Evolutionary conservation across 2,329 filamentous ascomycete species (phyloP), one percentile per base, ranked within the genome.

Genomic region (Pseudogymnoascus sp.): DNA sequence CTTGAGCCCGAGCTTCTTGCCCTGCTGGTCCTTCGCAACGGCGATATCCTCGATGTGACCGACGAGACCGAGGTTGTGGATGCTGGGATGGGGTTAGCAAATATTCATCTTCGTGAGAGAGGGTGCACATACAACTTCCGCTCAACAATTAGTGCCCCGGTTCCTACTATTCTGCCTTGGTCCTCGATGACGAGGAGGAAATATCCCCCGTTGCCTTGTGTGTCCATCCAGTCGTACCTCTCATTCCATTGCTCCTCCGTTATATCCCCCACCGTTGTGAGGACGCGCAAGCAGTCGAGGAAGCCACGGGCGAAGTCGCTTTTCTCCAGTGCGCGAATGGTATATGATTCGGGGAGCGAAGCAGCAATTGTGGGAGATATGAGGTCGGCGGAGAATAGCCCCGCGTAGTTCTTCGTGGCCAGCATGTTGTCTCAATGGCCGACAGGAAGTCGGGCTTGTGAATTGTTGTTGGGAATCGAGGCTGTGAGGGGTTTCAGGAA

Each of bases 11-110:
- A 98, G 82, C 79, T 96, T 97, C 85, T 98, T 97, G 70, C 95
- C 95, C 78, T 98, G 95, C 78, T 98, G 92, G 71, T 96, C 90
- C 78, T 93, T 92, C 68, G 90, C 87, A 38, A 99, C 93, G 16
- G 93, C 93, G 74, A 99, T 97, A 75, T 99, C 95, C 77, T 98
- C 95, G 76, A 98, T 97, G 77, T 98, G 95, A 11, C 93, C 95
- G 26, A 97, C 93, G 22, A 88, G 79, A 60, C 90, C 90, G 50
- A 95, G 83, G 69, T 84, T 85, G 75, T 93, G 90, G 70, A 95
- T 93, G 75, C 87, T 89, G 69, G 68, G 59, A 64, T 24, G 33
- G 33, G 66, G 66, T 70, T 60, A 71, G 72, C 63, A 67, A 60
- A 37, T 35, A 35, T 46, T 33, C 22, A 28, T 14, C 26, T 4